phyloP scores from a whole-genome alignment of 495 filamentous ascomycete species.

The Aspergillus panamensis region DNA sequence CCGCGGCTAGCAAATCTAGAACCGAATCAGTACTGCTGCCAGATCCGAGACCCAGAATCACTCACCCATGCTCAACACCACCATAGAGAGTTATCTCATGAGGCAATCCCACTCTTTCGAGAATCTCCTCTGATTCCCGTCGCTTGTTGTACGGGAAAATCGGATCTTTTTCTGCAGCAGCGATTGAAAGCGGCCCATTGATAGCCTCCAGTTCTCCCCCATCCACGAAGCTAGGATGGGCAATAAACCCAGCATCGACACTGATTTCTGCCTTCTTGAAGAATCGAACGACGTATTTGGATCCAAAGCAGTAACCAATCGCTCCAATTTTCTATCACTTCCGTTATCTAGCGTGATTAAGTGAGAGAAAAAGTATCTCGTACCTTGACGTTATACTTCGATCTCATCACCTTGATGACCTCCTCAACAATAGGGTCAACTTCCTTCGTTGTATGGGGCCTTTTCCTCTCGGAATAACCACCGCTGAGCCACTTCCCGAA shows the following conservation, averaged over 20 bases:
- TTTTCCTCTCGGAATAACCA: slow-evolving; percentile 2
- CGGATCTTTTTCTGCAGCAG: slow-evolving; percentile 51
- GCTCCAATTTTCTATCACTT: slow-evolving; percentile 48
- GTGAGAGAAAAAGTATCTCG: background rate
- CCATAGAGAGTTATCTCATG: slow-evolving; percentile 64
- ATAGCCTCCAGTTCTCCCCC: slow-evolving; percentile 64
- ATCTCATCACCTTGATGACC: slow-evolving; percentile 51
- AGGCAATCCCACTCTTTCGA: background rate
- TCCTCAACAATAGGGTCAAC: slow-evolving; percentile 59
- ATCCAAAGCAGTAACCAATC: slow-evolving; percentile 77
- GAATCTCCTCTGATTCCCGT: slow-evolving; percentile 5
- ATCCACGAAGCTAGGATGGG: slow-evolving; percentile 70
- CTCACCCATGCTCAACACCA: slow-evolving; percentile 58
- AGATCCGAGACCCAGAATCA: background rate
- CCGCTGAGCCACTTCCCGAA: slow-evolving; percentile 25
- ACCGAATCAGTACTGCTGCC: background rate
- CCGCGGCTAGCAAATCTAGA: slow-evolving; percentile 57
- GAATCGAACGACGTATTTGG: slow-evolving; percentile 45
- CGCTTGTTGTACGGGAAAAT: slow-evolving; percentile 8
- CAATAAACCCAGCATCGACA: slow-evolving; percentile 52
- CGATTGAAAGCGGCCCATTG: slow-evolving; percentile 63
- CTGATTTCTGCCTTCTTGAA: slow-evolving; percentile 12
- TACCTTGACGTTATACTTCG: slow-evolving; percentile 46
- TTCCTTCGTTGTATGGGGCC: slow-evolving; percentile 41
- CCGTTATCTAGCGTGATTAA: background rate